phyloP scores from a whole-genome alignment of 2,329 filamentous ascomycete genomes.

The Ophiocordyceps camponoti-floridani region DNA sequence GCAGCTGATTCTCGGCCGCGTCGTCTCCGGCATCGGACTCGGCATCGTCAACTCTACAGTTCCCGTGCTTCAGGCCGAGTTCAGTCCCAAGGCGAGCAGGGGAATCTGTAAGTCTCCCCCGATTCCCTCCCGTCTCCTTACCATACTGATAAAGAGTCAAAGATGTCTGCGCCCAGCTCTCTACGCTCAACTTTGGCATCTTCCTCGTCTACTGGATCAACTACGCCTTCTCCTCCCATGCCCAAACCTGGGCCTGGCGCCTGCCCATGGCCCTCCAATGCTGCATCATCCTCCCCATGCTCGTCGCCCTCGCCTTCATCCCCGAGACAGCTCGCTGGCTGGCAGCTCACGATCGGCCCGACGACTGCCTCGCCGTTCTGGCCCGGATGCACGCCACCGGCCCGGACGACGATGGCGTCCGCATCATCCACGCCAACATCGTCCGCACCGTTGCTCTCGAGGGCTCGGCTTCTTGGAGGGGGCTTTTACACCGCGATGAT shows the following conservation, averaged over 20 bases:
- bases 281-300: constrained; percentile 20
- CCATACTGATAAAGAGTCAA: not conserved
- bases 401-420: constrained; percentile 7
- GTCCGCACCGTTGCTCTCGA: constrained; percentile 14
- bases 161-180: constrained; percentile 27
- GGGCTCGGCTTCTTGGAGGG: constrained; percentile 11
- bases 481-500: constrained; percentile 13
- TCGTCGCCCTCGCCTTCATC: constrained; percentile 17
- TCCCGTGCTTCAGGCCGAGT: constrained; percentile 25
- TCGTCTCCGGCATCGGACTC: constrained; percentile 27
- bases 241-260: constrained; percentile 18
- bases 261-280: constrained; percentile 23
- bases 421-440: constrained; percentile 12
- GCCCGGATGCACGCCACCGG: constrained; percentile 14
- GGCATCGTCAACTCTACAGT: constrained; percentile 26
- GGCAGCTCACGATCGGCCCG: constrained; percentile 16
- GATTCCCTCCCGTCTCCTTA: not conserved
- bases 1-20: constrained; percentile 25
- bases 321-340: constrained; percentile 26
- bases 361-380: constrained; percentile 17
- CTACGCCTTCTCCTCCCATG: constrained; percentile 18
- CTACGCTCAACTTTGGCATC: constrained; percentile 27
- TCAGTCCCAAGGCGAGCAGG: constrained; percentile 18
- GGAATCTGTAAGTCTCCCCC: constrained; percentile 10
- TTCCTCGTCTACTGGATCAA: constrained; percentile 27